Percentiles rank a stretch among this genome's conserved stretches.
Conservation (phyloP, 2,329 filamentous ascomycete genomes). For the Xylaria sp. region DNA sequence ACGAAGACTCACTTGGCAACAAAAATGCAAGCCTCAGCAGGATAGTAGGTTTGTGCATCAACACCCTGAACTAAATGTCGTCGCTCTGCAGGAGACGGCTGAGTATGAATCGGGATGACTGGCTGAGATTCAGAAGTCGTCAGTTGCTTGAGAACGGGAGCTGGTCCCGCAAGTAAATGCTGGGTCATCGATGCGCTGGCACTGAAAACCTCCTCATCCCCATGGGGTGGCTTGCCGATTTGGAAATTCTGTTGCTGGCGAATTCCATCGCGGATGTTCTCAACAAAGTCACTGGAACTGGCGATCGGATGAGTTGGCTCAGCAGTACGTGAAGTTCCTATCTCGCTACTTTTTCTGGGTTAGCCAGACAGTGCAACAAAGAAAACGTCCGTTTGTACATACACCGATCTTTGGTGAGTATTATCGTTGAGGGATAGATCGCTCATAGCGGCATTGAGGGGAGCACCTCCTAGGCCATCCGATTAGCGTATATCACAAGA, state of each 20-base stretch:
- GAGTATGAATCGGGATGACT: constrained; percentile 18
- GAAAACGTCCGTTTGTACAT: neutral
- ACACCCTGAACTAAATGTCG: constrained; percentile 40
- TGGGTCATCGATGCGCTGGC: constrained; percentile 3
- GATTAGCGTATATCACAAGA: constrained; percentile 3
- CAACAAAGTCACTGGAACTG: neutral
- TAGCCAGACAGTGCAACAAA: neutral
- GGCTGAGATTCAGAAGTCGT: neutral
- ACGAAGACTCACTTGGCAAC: constrained; percentile 65
- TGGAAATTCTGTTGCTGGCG: constrained; percentile 22
- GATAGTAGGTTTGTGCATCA: constrained; percentile 59
- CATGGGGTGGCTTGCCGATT: constrained; percentile 23
- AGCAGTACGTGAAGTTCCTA: constrained; percentile 3
- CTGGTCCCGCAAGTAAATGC: neutral
- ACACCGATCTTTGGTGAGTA: constrained; percentile 22
- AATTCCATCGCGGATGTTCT: neutral
- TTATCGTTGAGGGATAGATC: constrained; percentile 16
- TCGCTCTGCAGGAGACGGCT: constrained; percentile 20
- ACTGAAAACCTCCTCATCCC: constrained; percentile 27
- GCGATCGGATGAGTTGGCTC: neutral
- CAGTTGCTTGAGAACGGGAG: constrained; percentile 9
- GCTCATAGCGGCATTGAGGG: constrained; percentile 17
- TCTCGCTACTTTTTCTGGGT: constrained; percentile 19
- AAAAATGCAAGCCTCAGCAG: constrained; percentile 64
- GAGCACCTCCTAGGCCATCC: constrained; percentile 17